A percentile compares a stretch with the other conserved stretches of the same genome.
Evolutionary conservation across 2,329 filamentous ascomycete species (phyloP).

Genomic region (Ceratocystiopsis minuta): DNA sequence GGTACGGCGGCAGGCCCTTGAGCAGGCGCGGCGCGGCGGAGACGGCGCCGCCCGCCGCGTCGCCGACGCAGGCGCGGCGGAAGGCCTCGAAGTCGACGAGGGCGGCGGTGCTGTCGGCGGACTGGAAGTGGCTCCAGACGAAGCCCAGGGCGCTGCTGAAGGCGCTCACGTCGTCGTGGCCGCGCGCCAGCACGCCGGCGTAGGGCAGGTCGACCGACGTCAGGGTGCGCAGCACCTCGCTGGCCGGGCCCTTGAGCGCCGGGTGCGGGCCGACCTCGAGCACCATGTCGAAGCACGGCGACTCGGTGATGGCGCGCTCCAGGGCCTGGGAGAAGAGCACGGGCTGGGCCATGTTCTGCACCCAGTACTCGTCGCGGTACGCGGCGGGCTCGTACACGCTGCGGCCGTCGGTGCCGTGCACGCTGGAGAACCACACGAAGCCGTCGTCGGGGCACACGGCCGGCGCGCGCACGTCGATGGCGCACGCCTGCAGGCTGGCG

Average conservation of each 20-base stretch:
- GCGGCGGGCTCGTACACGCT: slow-evolving; percentile 3
- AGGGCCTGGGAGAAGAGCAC: slow-evolving; percentile 14
- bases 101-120: background rate
- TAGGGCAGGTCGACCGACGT: slow-evolving; percentile 7
- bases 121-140: slow-evolving; percentile 6
- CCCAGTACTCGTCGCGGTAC: slow-evolving; percentile 14
- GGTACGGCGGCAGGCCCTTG: slow-evolving; percentile 8
- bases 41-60: background rate
- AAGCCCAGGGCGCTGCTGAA: slow-evolving; percentile 4
- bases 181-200: slow-evolving; percentile 4
- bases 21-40: slow-evolving; percentile 1
- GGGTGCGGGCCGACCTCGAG: slow-evolving; percentile 16
- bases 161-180: slow-evolving; percentile 5
- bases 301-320: slow-evolving; percentile 3
- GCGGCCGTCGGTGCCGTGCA: slow-evolving; percentile 12
- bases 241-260: slow-evolving; percentile 10
- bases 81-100: slow-evolving; percentile 8
- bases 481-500: slow-evolving; percentile 13
- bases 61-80: slow-evolving; percentile 1
- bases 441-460: slow-evolving; percentile 4
- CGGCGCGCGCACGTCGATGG: slow-evolving; percentile 10
- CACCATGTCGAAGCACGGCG: slow-evolving; percentile 6
- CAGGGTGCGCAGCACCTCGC: slow-evolving; percentile 10
- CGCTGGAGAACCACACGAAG: slow-evolving; percentile 23
- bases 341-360: slow-evolving; percentile 14